A percentile compares a stretch with the other conserved stretches of the same genome.
phyloP scores from a whole-genome alignment of 2,329 filamentous ascomycete genomes.

The Talaromyces funiculosus region DNA sequence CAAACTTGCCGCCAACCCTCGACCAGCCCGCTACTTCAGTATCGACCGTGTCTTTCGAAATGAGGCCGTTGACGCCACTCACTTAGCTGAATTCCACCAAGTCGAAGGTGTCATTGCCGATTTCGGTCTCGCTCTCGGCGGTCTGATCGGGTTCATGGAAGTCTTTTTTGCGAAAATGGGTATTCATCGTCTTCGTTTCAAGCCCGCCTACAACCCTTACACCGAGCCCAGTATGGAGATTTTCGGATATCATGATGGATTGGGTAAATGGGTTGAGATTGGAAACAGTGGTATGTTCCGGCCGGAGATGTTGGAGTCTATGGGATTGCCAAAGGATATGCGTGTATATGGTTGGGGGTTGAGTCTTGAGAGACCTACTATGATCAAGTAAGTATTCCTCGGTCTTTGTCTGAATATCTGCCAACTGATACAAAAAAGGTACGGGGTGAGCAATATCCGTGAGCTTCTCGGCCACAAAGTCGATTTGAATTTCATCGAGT shows the following conservation, averaged over 20 bases:
- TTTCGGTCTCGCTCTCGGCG: slow-evolving; percentile 85
- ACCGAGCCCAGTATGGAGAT: slow-evolving; percentile 98
- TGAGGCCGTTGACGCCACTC: slow-evolving; percentile 93
- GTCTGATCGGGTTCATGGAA: slow-evolving; percentile 89
- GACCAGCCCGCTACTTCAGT: slow-evolving; percentile 92
- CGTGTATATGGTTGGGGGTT: slow-evolving; percentile 91
- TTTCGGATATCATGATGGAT: slow-evolving; percentile 85
- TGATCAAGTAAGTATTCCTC: slow-evolving; percentile 80
- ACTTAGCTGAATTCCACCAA: slow-evolving; percentile 97
- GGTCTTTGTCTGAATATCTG: not conserved
- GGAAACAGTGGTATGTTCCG: slow-evolving; percentile 99
- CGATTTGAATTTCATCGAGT: slow-evolving; percentile 85
- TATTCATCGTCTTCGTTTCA: slow-evolving; percentile 80
- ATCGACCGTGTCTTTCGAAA: slow-evolving; percentile 98
- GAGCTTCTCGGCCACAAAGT: slow-evolving; percentile 94
- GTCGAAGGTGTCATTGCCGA: slow-evolving; percentile 98
- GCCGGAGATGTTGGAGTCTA: slow-evolving; percentile 91
- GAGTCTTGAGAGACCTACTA: slow-evolving; percentile 87
- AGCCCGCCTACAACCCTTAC: slow-evolving; percentile 93
- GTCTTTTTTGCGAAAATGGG: slow-evolving; percentile 97
- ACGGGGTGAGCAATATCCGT: slow-evolving; percentile 80
- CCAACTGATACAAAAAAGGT: slow-evolving; percentile 31
- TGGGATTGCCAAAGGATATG: slow-evolving; percentile 89
- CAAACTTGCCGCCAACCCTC: slow-evolving; percentile 75
- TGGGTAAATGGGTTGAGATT: slow-evolving; percentile 91